Evolutionary conservation across 345 rosid species (phyloP), one percentile per base, ranked within the genome.

Genomic region (Garcia nutans): DNA sequence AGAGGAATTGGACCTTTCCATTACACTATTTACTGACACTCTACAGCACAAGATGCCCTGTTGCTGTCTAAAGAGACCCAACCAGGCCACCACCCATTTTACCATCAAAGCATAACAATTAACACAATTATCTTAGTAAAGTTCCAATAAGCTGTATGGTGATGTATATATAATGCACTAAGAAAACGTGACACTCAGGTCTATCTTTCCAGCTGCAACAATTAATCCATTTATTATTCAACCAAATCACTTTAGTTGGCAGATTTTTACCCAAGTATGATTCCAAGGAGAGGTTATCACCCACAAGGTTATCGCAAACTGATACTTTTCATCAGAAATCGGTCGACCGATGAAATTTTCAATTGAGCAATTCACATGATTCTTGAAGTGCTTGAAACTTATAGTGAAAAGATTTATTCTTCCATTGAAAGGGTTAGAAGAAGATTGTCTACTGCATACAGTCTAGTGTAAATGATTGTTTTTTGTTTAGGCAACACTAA

Each of bases 131-230:
- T 42, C 22, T 57, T 23, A 26, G 26, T 8, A 28, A 16, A 17
- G 23, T 50, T 50, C 15, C 44, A 55, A 1, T 17, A 45, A 12
- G 17, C 23, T 33, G 12, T 37, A n/a, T 58, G n/a, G 0, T 68
- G 72, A 68, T 68, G 65, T 42, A 37, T 2, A 55, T n/a, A 19
- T 28, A 28, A 28, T 42, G 20, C 74, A 71, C n/a, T 11, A 33
- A 12, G 20, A n/a, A 10, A 49, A 55, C 50, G 72, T 16, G 71
- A 31, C 24, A 5, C 4, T 10, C 26, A 22, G 33, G 19, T 17
- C 49, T 59, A 22, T 37, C 74, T 71, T 71, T 41, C 65, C 52
- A 15, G 65, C 65, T 71, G 74, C 65, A 37, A 2, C 33, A 28
- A 71, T 56, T 6, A 19, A 52, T 22, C 62, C 0, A 6, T 55